Percentiles rank a stretch among this genome's conserved stretches.
These are phyloP conservation scores for Venturia oleaginea DNA, from an alignment of 2,329 filamentous ascomycete genomes.

Conservation along the genomic window DNA sequence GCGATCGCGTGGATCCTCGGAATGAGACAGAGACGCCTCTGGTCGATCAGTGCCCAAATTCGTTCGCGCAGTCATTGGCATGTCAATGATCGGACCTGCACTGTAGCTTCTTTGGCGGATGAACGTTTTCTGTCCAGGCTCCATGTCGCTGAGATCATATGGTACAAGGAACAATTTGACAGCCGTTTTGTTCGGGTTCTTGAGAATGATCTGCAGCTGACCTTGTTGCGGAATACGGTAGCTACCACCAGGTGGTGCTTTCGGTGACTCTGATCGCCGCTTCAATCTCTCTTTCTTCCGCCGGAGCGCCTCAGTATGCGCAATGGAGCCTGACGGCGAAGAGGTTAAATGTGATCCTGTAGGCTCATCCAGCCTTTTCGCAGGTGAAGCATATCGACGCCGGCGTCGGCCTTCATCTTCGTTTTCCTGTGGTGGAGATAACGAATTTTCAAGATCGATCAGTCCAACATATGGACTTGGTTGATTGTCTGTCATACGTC, in stretches of 20 bases:
- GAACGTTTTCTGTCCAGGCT: conserved; percentile 89
- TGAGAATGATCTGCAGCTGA: conserved; percentile 92
- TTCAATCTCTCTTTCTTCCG: conserved; percentile 49
- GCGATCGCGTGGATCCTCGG: conserved; percentile 46
- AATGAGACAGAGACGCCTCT: conserved; percentile 42
- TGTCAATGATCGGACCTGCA: conserved; percentile 72
- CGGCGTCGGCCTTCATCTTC: conserved; percentile 6
- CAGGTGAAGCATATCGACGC: conserved; percentile 17
- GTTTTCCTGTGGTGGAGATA: not conserved
- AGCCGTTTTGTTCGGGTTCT: conserved; percentile 96
- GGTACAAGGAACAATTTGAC: conserved; percentile 93
- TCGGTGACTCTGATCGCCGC: conserved; percentile 40
- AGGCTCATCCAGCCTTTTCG: conserved; percentile 14
- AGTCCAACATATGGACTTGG: conserved; percentile 94
- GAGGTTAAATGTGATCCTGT: not conserved
- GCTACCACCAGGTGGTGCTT: conserved; percentile 72
- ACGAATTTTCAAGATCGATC: conserved; percentile 71
- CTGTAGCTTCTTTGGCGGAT: conserved; percentile 92
- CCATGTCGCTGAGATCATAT: conserved; percentile 88
- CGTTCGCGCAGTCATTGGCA: conserved; percentile 41
- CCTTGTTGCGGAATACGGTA: conserved; percentile 92
- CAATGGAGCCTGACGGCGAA: not conserved
- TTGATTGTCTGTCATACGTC: conserved; percentile 56
- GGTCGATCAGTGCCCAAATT: conserved; percentile 44
- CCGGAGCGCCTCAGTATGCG: not conserved